Evolutionary conservation across 1,284 basidiomycete species (phyloP), one percentile per base, ranked within the genome.

Genomic region (Peniophora sp.): DNA sequence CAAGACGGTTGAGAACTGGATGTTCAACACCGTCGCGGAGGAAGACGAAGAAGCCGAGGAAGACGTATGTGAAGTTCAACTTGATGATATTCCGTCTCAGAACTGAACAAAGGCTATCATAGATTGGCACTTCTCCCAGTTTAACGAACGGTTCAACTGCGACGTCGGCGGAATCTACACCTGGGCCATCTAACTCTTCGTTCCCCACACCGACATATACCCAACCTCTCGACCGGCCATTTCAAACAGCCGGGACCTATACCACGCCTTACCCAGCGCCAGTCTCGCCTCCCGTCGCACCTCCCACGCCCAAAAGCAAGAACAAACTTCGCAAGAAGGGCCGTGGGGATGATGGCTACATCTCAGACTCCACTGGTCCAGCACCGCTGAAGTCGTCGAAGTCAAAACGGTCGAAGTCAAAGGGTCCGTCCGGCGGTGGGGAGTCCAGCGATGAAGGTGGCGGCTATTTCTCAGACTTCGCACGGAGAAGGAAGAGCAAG

Each of bases 1-100:
- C 54, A 68, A 72, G 22, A 70, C 76, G 14, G 78, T 86, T 20
- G 74, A 80, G 6, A 70, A 79, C 54, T 84, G 83, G 80, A 83
- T 87, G 60, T 85, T 85, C 62, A 79, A 79, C 55, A 62, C 76
- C 0, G 61, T 82, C 23, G 63, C 66, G 22, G 79, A 81, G 58
- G 78, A 72, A 47, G 71, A 74, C 12, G 79, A 80, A 57, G 74
- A 71, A 44, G 62, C 62, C 22, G 49, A 47, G 24, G 51, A 51
- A 34, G 55, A 59, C 57, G 60, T 63, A 51, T 45, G 57, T 57
- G 14, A 52, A 47, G 51, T 14, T 35, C 22, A 35, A 48, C 54
- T 51, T 44, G 12, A 6, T 6, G 5, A 32, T 32, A 32, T 32
- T 32, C 6, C 12, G 5, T 32, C 6, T 32, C 6, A 12, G 12